These are phyloP conservation scores for Zelonia costaricensis DNA, from an alignment of 208 protist genomes.

Conservation along the genomic window DNA sequence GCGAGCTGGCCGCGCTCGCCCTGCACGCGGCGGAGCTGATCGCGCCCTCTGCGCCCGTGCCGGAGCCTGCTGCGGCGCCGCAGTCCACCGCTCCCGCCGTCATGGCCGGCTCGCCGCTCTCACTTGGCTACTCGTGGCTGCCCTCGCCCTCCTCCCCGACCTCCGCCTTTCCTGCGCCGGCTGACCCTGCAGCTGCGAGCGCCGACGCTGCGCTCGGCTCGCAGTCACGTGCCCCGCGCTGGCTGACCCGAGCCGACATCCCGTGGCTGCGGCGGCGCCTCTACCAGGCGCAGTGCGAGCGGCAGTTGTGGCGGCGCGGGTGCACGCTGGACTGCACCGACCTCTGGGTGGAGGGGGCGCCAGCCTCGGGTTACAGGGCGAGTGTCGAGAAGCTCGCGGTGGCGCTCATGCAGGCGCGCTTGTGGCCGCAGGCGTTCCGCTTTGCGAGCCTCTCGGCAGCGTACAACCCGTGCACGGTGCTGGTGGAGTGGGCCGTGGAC, in stretches of 20 bases:
- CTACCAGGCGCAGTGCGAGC: constrained; percentile 84
- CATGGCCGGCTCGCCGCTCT: constrained; percentile 30
- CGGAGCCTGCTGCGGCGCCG: constrained; percentile 4
- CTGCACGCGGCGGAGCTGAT: constrained; percentile 72
- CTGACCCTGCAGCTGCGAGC: neutral
- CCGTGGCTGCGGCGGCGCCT: constrained; percentile 72
- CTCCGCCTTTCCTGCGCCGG: constrained; percentile 5
- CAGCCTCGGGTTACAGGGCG: constrained; percentile 31
- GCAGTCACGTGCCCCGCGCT: constrained; percentile 13
- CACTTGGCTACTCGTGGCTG: constrained; percentile 42
- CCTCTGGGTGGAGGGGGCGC: constrained; percentile 69
- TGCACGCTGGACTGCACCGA: constrained; percentile 74
- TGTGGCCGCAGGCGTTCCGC: constrained; percentile 75
- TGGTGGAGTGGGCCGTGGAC: constrained; percentile 65
- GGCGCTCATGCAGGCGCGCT: constrained; percentile 67
- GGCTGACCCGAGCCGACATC: constrained; percentile 59
- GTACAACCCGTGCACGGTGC: constrained; percentile 45
- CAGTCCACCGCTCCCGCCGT: constrained; percentile 1
- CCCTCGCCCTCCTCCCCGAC: constrained; percentile 15
- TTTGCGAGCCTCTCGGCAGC: constrained; percentile 46
- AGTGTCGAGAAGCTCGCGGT: constrained; percentile 50
- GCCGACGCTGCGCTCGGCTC: neutral
- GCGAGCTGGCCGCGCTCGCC: constrained; percentile 64
- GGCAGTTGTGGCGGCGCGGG: constrained; percentile 53
- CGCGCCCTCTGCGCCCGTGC: constrained; percentile 33